phyloP scores from a whole-genome alignment of 352 stramenopile genomes.

The Phytophthora aleatoria region DNA sequence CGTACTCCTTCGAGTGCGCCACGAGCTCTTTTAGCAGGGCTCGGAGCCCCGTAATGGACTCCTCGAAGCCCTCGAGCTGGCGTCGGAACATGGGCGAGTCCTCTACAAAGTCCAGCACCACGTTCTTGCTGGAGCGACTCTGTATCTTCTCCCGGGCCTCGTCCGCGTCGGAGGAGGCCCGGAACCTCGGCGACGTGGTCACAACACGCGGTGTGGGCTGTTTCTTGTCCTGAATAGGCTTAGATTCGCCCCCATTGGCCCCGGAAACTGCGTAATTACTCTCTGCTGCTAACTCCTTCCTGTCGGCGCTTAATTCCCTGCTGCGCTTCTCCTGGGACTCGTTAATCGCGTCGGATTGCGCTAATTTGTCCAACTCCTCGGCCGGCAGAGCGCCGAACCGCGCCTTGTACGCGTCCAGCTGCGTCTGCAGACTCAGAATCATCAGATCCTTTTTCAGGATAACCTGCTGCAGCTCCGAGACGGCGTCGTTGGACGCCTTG shows the following conservation, averaged over 20 bases:
- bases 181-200: slow-evolving; percentile 17
- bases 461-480: slow-evolving; percentile 77
- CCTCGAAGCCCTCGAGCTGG: slow-evolving; percentile 81
- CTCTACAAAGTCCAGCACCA: slow-evolving; percentile 86
- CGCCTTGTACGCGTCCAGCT: slow-evolving; percentile 62
- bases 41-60: slow-evolving; percentile 68
- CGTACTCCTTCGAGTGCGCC: slow-evolving; percentile 77
- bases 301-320: slow-evolving; percentile 25
- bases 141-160: slow-evolving; percentile 16
- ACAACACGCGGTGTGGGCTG: slow-evolving; percentile 9
- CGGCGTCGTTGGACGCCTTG: slow-evolving; percentile 34
- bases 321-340: slow-evolving; percentile 21
- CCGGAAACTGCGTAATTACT: not conserved
- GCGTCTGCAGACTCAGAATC: slow-evolving; percentile 77
- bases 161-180: slow-evolving; percentile 14
- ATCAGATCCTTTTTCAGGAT: slow-evolving; percentile 87
- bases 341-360: slow-evolving; percentile 19
- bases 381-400: slow-evolving; percentile 57
- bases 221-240: slow-evolving; percentile 14
- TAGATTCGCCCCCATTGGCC: slow-evolving; percentile 3
- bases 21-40: slow-evolving; percentile 76
- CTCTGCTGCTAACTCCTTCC: slow-evolving; percentile 15
- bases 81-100: slow-evolving; percentile 88
- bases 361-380: slow-evolving; percentile 33
- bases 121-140: slow-evolving; percentile 65